Evolutionary conservation across 352 stramenopile species (phyloP).

Genomic region (Blastocystis sp.): DNA sequence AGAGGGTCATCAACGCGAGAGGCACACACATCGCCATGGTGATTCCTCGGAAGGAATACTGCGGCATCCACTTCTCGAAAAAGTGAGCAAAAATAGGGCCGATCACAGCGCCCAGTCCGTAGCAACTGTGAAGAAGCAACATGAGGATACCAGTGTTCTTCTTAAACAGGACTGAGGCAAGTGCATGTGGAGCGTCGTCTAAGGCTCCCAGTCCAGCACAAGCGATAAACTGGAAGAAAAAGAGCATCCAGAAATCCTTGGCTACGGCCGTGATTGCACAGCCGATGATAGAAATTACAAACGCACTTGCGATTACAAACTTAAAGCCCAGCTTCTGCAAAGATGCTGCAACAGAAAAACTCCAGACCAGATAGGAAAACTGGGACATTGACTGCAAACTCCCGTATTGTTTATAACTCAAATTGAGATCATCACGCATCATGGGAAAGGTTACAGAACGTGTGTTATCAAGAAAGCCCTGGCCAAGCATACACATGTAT

Average conservation of each 20-base stretch:
- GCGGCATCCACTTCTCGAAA: slow-evolving; percentile 1
- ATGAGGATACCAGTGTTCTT: slow-evolving; percentile 56
- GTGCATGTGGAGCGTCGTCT: slow-evolving; percentile 1
- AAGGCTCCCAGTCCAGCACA: slow-evolving; percentile 29
- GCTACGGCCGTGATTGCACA: background rate
- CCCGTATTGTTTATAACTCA: slow-evolving; percentile 41
- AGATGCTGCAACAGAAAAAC: background rate
- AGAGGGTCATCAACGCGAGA: background rate
- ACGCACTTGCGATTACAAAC: background rate
- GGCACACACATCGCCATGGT: background rate
- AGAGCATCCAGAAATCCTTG: background rate
- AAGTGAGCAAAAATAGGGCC: slow-evolving; percentile 19
- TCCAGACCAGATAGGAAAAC: slow-evolving; percentile 58
- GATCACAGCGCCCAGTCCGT: slow-evolving; percentile 51
- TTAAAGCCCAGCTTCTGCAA: slow-evolving; percentile 54
- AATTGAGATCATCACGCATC: slow-evolving; percentile 29
- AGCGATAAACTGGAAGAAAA: slow-evolving; percentile 41
- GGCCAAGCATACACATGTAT: slow-evolving; percentile 17
- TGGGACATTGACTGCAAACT: slow-evolving; percentile 42
- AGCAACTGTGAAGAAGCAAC: slow-evolving; percentile 50
- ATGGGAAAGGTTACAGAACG: slow-evolving; percentile 39
- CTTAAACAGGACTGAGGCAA: slow-evolving; percentile 46
- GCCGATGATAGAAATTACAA: slow-evolving; percentile 21
- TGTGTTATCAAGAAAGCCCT: slow-evolving; percentile 55
- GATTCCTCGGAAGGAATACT: slow-evolving; percentile 53